Evolutionary conservation across 2,329 filamentous ascomycete species (phyloP).

Genomic region (Epichloe coenophiala): DNA sequence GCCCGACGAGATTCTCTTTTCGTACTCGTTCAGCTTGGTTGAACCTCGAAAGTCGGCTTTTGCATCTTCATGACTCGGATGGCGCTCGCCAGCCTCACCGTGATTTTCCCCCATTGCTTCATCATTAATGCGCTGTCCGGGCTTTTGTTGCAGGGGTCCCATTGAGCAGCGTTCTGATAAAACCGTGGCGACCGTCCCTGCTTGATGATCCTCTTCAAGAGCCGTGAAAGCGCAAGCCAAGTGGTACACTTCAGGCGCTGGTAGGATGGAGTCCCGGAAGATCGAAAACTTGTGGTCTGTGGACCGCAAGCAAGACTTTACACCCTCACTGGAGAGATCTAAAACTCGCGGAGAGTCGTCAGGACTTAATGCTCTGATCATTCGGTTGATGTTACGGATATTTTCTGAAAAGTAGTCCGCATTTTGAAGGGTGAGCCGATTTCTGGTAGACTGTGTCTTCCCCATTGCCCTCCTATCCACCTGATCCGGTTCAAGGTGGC

Average conservation of each 20-base stretch:
- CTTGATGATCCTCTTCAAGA: conserved; percentile 10
- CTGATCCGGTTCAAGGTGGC: conserved; percentile 19
- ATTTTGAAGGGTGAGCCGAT: conserved; percentile 15
- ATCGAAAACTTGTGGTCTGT: conserved; percentile 15
- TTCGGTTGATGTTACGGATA: conserved; percentile 31
- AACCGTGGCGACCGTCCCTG: conserved; percentile 11
- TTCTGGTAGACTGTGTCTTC: neutral
- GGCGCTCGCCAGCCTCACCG: conserved; percentile 12
- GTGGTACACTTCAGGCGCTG: conserved; percentile 26
- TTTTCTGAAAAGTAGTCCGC: conserved; percentile 32
- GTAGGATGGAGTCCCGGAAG: conserved; percentile 22
- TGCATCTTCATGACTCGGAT: conserved; percentile 15
- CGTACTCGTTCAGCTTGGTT: conserved; percentile 54
- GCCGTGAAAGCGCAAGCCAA: conserved; percentile 21
- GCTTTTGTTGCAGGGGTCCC: conserved; percentile 19
- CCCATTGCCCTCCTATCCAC: conserved; percentile 8
- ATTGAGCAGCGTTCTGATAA: conserved; percentile 19
- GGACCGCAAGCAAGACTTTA: conserved; percentile 15
- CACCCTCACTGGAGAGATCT: conserved; percentile 12
- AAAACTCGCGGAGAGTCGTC: neutral
- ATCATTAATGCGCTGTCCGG: conserved; percentile 18
- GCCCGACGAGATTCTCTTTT: conserved; percentile 69
- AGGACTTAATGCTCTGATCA: conserved; percentile 27
- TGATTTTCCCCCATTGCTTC: conserved; percentile 15
- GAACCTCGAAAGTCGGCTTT: conserved; percentile 13